Base-by-base conservation (phyloP, 2,329 filamentous ascomycete species). In the Aschersonia sp. region DNA sequence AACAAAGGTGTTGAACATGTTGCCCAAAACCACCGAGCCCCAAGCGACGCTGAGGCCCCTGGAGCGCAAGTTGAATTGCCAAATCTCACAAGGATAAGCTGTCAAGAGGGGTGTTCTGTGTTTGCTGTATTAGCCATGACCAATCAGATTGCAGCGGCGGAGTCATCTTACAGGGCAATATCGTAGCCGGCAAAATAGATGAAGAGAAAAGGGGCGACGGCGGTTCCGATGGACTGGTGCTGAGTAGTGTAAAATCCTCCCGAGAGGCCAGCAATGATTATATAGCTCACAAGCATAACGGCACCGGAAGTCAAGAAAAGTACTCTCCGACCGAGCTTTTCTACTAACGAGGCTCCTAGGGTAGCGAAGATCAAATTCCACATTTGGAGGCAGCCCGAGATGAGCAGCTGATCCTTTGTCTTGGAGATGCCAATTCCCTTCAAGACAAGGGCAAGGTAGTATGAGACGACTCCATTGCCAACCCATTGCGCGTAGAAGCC, bases 371-470 rank as follows among this genome's bases (percentile, higher is more conserved):
- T 52, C 49, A 73, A 67, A 55, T 71, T 73, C 35, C 76, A 61
- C 30, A 76, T 68, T 30, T 74, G 73, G 56, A 77, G 73, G 51
- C 73, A 66, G 32, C 62, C 71, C 56, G 74, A 75, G 44, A 73
- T 61, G 1, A 70, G 68, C 11, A 80, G 64, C 0, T 69, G 62
- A 7, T 60, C 68, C 51, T 69, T 63, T 50, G 70, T 60, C 1
- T 65, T 51, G 0, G 62, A 70, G 53, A 81, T 72, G 47, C 77
- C 73, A 11, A 72, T 70, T 6, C 72, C 67, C 5, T 66, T 56
- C 45, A 77, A 59, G 58, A 70, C 67, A 30, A 66, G 66, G 14
- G 76, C 67, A 56, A 80, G 74, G 57, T 80, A 81, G 48, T 76
- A 77, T 5, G 69, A 66, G 41, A 63, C 66, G 47, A 72, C 53